phyloP scores from a whole-genome alignment of 1,284 basidiomycete genomes.

The Ceratobasidium sp. region DNA sequence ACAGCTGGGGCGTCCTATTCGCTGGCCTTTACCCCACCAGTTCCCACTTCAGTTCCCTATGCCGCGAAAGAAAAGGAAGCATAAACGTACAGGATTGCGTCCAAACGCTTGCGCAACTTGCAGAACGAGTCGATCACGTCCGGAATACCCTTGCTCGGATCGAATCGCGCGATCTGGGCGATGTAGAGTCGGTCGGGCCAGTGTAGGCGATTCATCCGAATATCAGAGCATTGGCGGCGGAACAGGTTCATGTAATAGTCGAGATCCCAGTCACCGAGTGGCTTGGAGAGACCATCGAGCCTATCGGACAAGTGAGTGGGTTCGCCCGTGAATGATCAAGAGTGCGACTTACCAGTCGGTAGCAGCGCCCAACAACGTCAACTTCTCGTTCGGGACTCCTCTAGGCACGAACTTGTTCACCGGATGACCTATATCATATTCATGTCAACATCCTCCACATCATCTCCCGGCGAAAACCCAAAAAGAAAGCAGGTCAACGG shows the following conservation, averaged over 20 bases:
- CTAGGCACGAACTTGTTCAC: conserved; percentile 90
- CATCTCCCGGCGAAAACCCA: too few species aligned
- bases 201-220: conserved; percentile 80
- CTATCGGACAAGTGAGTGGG: conserved; percentile 57
- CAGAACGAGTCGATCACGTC: conserved; percentile 86
- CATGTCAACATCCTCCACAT: not conserved
- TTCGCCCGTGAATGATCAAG: not conserved
- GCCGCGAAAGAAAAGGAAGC: not conserved
- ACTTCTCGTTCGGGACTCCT: conserved; percentile 78
- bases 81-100: conserved; percentile 60
- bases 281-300: conserved; percentile 91
- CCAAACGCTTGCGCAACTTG: conserved; percentile 76
- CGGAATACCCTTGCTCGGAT: conserved; percentile 80
- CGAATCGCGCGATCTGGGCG: conserved; percentile 88
- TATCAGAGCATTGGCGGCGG: conserved; percentile 76
- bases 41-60: not conserved
- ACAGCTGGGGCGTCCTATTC: conserved; percentile 79
- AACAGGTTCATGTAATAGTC: conserved; percentile 87
- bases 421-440: conserved; percentile 70
- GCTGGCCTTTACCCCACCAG: conserved; percentile 48
- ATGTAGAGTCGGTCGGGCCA: conserved; percentile 87
- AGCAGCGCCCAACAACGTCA: conserved; percentile 79
- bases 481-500: too few species aligned
- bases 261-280: conserved; percentile 78
- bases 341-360: conserved; percentile 76